These are phyloP conservation scores for Arctium minus DNA, from an alignment of 129 eudicot genomes.

Conservation along the genomic window DNA sequence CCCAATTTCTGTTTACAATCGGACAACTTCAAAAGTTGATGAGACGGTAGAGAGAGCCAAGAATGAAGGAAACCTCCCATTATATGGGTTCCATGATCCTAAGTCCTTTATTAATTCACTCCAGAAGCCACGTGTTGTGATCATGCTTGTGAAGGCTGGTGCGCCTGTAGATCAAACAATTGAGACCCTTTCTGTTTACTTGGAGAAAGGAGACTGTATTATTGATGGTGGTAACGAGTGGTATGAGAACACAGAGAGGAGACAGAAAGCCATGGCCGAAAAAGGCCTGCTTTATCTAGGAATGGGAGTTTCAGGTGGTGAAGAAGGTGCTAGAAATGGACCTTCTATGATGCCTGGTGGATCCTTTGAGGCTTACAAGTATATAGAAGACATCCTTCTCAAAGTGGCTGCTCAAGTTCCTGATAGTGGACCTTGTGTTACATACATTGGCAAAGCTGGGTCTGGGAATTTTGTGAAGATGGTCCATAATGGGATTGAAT, in stretches of 20 bases:
- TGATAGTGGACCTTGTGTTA: slow-evolving; percentile 70
- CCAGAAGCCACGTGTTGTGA: slow-evolving; percentile 71
- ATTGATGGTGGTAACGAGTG: slow-evolving; percentile 74
- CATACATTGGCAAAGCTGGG: slow-evolving; percentile 63
- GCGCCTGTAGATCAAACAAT: slow-evolving; percentile 72
- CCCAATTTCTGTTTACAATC: slow-evolving; percentile 68
- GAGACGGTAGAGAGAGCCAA: slow-evolving; percentile 66
- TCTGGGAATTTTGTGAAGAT: slow-evolving; percentile 70
- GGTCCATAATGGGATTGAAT: slow-evolving; percentile 73
- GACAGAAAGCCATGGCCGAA: slow-evolving; percentile 62
- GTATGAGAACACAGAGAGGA: slow-evolving; percentile 77
- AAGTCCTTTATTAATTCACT: slow-evolving; percentile 56
- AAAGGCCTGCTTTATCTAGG: slow-evolving; percentile 61
- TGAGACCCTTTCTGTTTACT: slow-evolving; percentile 56
- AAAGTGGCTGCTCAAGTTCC: slow-evolving; percentile 76
- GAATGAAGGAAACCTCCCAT: slow-evolving; percentile 60
- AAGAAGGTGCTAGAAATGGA: slow-evolving; percentile 70
- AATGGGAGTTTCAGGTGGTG: slow-evolving; percentile 82
- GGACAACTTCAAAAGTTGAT: slow-evolving; percentile 67
- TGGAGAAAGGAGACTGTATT: slow-evolving; percentile 70
- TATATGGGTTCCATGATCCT: slow-evolving; percentile 65
- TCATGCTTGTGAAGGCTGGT: slow-evolving; percentile 78
- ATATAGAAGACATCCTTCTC: slow-evolving; percentile 60
- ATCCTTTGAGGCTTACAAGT: slow-evolving; percentile 56
- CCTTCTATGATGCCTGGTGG: slow-evolving; percentile 85